Base-by-base conservation (phyloP, 75 land plant species). In the Pinus taeda region DNA sequence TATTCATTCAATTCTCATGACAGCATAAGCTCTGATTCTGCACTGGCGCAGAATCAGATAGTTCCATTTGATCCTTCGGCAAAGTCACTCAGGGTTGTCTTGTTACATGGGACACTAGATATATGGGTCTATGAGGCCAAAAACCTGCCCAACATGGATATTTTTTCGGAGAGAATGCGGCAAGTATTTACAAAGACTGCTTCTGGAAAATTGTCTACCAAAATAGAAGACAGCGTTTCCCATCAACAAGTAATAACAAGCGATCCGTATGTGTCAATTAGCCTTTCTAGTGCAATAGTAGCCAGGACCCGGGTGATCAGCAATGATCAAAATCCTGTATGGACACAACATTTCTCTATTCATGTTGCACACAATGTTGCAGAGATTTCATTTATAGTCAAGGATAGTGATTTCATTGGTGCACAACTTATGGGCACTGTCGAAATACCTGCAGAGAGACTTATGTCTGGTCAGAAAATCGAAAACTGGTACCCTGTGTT, bases 121-220 rank as follows among this genome's bases (percentile, higher is more conserved):
- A 79, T 93, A 5, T 84, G 81, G 85, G 73, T 95, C 7, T 59
- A 59, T 29, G 86, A 82, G 42, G 98, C 97, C 3, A 83, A 77
- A 24, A 81, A 83, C 71, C 84, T 95, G 1, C 98, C 98, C 13
- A 95, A 95, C 85, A 93, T 91, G 98, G 98, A 95, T 36, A 60
- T 80, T 77, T 80, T 95, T 73, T 89, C 93, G 17, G 93, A 85
- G 73, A 84, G 75, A 0, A 4, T 91, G 12, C 66, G 85, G 17
- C 91, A 88, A 61, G 76, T 90, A 81, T 79, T 89, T 72, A 78
- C 86, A 9, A 57, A 13, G 11, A 60, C 59, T 26, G 15, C 79
- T 36, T 80, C 87, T 15, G 84, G 81, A 29, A 84, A 77, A 59
- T 55, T 72, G 21, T 39, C 57, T 8, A 12, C 58, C 5, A 75